These are phyloP conservation scores for Eurotiales sp. DNA, from an alignment of 2,329 filamentous ascomycete genomes.

Conservation along the genomic window DNA sequence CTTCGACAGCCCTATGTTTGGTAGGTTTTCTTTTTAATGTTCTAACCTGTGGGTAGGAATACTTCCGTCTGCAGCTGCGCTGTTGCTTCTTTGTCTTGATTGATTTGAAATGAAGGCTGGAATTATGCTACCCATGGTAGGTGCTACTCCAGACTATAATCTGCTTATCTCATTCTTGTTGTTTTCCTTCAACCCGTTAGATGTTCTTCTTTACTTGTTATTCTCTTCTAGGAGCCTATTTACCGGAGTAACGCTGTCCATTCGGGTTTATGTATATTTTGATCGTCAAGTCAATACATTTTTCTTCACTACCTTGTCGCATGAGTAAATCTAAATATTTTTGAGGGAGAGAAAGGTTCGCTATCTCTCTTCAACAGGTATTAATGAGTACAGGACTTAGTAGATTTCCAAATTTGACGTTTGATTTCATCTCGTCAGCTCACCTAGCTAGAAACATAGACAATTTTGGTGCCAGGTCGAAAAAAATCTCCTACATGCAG, in stretches of 20 bases:
- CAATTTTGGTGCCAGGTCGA: too few relatives aligned
- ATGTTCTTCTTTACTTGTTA: not conserved
- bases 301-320: not conserved
- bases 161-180: not conserved
- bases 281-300: constrained; percentile 1
- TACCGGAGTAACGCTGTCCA: constrained; percentile 1
- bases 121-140: constrained; percentile 16
- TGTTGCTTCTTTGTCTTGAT: constrained; percentile 1
- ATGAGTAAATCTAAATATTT: not conserved
- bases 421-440: too few relatives aligned
- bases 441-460: too few relatives aligned
- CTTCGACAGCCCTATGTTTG: constrained; percentile 19
- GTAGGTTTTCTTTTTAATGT: constrained; percentile 27
- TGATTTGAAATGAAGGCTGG: constrained; percentile 8
- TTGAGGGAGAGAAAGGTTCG: too few relatives aligned
- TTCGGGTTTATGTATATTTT: constrained; percentile 11
- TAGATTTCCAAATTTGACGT: too few relatives aligned
- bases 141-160: constrained; percentile 13
- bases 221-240: constrained; percentile 12
- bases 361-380: too few relatives aligned
- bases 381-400: too few relatives aligned
- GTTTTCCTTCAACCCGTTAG: not conserved
- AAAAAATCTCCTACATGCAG: too few relatives aligned
- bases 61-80: constrained; percentile 8
- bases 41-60: constrained; percentile 24